Evolutionary conservation across 2,329 filamentous ascomycete species (phyloP).

Genomic region (Ilyonectria sp.): DNA sequence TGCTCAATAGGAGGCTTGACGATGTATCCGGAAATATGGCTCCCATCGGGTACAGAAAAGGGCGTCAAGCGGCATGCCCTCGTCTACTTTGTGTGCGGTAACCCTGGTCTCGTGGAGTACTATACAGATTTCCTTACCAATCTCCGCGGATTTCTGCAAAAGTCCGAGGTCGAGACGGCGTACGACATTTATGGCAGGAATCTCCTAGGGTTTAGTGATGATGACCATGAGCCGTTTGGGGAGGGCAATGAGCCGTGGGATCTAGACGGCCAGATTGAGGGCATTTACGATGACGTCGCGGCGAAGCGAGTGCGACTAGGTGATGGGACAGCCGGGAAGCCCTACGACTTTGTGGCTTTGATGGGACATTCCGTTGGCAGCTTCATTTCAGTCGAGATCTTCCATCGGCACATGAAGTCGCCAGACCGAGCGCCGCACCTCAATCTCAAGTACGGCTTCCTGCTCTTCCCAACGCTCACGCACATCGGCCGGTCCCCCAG

Average conservation of each 20-base stretch:
- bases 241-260: conserved; percentile 61
- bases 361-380: conserved; percentile 83
- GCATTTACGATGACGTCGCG: conserved; percentile 57
- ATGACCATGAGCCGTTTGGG: conserved; percentile 64
- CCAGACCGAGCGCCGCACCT: conserved; percentile 54
- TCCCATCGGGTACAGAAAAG: conserved; percentile 47
- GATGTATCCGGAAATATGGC: conserved; percentile 48
- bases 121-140: conserved; percentile 77
- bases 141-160: conserved; percentile 68
- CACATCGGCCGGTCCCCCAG: conserved; percentile 76
- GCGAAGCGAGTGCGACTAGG: conserved; percentile 48
- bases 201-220: conserved; percentile 71
- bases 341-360: conserved; percentile 74
- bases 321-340: conserved; percentile 46
- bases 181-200: conserved; percentile 73
- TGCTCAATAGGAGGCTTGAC: background rate
- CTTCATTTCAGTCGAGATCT: conserved; percentile 79
- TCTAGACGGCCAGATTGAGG: conserved; percentile 68
- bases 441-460: conserved; percentile 67
- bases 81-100: conserved; percentile 82
- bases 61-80: conserved; percentile 58
- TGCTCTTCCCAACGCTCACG: conserved; percentile 83
- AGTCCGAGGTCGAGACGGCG: conserved; percentile 53
- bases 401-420: conserved; percentile 68
- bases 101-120: conserved; percentile 82